phyloP scores from a whole-genome alignment of 192 early-diverging fungal genomes.

The Phycomyces blakesleeanus region DNA sequence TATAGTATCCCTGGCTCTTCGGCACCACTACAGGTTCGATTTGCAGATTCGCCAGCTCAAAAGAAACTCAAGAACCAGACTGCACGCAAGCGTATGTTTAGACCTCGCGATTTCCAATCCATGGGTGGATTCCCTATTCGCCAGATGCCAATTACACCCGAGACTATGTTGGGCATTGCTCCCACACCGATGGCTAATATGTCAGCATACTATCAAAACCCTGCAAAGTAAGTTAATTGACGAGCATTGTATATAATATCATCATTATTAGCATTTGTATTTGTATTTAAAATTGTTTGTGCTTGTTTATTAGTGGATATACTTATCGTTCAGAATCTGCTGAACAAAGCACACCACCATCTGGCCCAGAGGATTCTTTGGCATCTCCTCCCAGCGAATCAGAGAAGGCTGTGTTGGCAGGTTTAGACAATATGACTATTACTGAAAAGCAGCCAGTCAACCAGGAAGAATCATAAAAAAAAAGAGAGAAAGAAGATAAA shows the following conservation, averaged over 20 bases:
- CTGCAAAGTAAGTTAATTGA: neutral
- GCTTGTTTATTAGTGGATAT: too few relatives aligned
- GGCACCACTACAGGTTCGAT: conserved; percentile 72
- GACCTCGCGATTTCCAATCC: conserved; percentile 35
- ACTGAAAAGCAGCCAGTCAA: neutral
- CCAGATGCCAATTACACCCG: conserved; percentile 43
- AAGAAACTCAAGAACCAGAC: conserved; percentile 72
- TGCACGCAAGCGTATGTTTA: conserved; percentile 38
- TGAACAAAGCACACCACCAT: neutral
- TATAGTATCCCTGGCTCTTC: conserved; percentile 52
- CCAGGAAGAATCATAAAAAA: neutral
- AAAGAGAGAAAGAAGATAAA: neutral
- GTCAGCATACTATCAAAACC: neutral
- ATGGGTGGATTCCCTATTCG: conserved; percentile 21
- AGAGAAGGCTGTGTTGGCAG: neutral
- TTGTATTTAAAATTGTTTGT: too few relatives aligned
- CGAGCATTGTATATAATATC: too few relatives aligned
- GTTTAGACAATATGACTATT: neutral
- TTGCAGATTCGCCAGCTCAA: conserved; percentile 76
- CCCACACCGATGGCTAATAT: conserved; percentile 12
- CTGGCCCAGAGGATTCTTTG: neutral
- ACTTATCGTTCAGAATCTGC: neutral
- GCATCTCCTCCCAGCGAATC: neutral
- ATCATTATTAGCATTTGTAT: too few relatives aligned
- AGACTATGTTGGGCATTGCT: conserved; percentile 46